Percentiles rank a stretch among this genome's conserved stretches.
These are phyloP conservation scores for Lentinula edodes DNA, from an alignment of 768 basidiomycete genomes.

Conservation along the genomic window DNA sequence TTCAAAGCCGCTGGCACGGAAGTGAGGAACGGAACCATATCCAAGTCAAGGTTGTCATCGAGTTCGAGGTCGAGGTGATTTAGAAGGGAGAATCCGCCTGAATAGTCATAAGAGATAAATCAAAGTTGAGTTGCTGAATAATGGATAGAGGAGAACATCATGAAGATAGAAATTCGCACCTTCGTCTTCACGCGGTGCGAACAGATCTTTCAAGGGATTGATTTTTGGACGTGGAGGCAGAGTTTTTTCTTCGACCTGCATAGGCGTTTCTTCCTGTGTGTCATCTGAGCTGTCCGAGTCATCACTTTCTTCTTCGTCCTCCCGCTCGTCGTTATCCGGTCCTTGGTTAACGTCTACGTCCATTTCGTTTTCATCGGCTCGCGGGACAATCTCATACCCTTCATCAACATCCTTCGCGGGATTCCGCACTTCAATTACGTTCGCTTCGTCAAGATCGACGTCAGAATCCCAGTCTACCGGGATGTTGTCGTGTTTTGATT, in stretches of 20 bases:
- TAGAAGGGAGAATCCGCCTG: conserved; percentile 71
- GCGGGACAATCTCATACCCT: conserved; percentile 9
- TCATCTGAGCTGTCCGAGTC: not conserved
- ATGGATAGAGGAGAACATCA: not conserved
- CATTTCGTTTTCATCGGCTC: not conserved
- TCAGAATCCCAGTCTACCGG: conserved; percentile 9
- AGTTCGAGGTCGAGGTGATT: conserved; percentile 70
- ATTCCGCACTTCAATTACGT: not conserved
- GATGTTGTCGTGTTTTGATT: not conserved
- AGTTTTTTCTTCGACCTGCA: not conserved
- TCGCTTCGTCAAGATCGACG: conserved; percentile 1
- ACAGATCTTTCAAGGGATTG: conserved; percentile 62
- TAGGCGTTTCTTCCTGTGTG: not conserved
- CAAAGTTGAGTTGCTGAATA: not conserved
- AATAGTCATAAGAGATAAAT: not conserved
- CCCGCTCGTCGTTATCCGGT: not conserved
- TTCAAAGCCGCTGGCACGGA: conserved; percentile 13
- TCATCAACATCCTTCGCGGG: conserved; percentile 6
- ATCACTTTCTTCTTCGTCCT: conserved; percentile 1
- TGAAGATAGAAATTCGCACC: conserved; percentile 30
- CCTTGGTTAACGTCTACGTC: not conserved
- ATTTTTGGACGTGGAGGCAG: not conserved
- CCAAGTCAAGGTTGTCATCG: conserved; percentile 44
- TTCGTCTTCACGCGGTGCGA: conserved; percentile 64
- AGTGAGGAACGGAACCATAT: conserved; percentile 10